Evolutionary conservation across 208 protist species (phyloP).

Genomic region (Leishmania amazonensis): DNA sequence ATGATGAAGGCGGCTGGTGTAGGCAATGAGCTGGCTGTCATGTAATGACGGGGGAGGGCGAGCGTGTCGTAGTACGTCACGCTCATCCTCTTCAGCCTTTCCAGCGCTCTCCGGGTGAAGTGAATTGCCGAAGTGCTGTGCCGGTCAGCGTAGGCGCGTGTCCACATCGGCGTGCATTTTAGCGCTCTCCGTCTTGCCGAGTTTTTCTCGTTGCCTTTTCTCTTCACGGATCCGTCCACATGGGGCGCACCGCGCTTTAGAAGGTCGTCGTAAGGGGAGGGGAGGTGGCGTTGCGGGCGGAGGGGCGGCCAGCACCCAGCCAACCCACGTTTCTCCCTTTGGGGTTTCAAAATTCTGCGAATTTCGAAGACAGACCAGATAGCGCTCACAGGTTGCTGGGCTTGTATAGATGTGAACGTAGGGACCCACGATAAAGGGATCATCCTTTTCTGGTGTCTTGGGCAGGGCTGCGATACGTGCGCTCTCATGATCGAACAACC

Average conservation of each 20-base stretch:
- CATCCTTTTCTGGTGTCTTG: not conserved
- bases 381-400: not conserved
- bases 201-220: not conserved
- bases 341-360: too few species aligned
- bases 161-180: not conserved
- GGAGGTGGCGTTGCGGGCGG: too few species aligned
- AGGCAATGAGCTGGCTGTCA: constrained; percentile 19
- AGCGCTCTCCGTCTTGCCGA: not conserved
- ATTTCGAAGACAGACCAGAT: not conserved
- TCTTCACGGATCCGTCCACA: not conserved
- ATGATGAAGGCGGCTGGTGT: constrained; percentile 26
- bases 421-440: not conserved
- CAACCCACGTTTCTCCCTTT: not conserved
- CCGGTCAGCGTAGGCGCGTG: not conserved
- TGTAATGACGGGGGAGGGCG: not conserved
- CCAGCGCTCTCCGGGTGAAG: not conserved
- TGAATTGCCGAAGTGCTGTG: too few species aligned
- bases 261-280: not conserved
- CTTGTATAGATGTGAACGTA: not conserved
- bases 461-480: not conserved
- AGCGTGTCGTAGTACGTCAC: not conserved
- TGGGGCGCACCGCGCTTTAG: not conserved
- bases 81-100: not conserved
- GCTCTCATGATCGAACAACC: not conserved
- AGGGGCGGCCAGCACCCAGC: not conserved